Evolutionary conservation across 495 filamentous ascomycete genomes (phyloP).

Genomic region (Aspergillus leporis): DNA sequence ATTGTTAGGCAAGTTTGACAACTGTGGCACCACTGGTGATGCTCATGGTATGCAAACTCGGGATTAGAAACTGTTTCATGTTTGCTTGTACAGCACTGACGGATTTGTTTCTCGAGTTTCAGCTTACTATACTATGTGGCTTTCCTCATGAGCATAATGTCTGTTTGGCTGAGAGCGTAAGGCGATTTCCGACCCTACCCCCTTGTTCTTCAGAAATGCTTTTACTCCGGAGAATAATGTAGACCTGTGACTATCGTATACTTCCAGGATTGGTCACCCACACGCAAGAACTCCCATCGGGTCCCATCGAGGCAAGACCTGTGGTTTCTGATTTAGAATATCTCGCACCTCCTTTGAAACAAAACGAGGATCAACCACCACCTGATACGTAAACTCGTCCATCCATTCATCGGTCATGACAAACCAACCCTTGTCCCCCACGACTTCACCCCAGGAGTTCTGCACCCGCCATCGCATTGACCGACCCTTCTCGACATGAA

Average conservation of each 20-base stretch:
- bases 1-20: conserved; percentile 2
- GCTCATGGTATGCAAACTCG: background rate
- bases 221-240: background rate
- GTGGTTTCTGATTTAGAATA: conserved; percentile 66
- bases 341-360: conserved; percentile 64
- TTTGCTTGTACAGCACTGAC: background rate
- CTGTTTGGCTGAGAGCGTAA: background rate
- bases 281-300: conserved; percentile 83
- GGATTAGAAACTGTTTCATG: background rate
- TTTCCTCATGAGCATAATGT: background rate
- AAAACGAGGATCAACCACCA: conserved; percentile 75
- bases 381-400: conserved; percentile 85
- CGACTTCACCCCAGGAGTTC: conserved; percentile 73
- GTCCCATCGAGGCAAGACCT: conserved; percentile 79
- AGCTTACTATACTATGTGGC: background rate
- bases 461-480: conserved; percentile 79
- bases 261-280: conserved; percentile 1
- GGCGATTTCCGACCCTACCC: background rate
- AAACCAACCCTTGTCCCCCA: conserved; percentile 76
- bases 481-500: conserved; percentile 68
- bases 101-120: background rate
- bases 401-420: conserved; percentile 88
- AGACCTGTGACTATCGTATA: conserved; percentile 1
- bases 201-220: background rate
- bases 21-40: conserved; percentile 4